Base-by-base conservation (phyloP, 2,329 filamentous ascomycete species). In the Corynespora cassiicola region DNA sequence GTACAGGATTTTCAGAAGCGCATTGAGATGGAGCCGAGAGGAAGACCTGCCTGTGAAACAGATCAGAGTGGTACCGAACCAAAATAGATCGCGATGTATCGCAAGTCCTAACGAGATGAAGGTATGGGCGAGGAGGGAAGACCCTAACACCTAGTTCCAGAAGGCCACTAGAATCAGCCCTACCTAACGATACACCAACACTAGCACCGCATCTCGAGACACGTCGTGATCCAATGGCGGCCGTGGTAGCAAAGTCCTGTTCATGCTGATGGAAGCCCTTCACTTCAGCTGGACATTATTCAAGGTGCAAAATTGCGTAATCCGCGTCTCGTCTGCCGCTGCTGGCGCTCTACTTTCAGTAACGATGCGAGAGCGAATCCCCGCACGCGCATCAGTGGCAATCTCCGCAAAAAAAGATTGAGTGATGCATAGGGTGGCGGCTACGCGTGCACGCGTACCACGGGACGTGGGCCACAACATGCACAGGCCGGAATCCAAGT, bases 91-190 rank as follows among this genome's bases (percentile, higher is more conserved):
- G 16, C 22, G 21, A 36, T 27, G 15, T 24, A 20, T 26, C 17
- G 32, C 27, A 15, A 28, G 5, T 21, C 16, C 17, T 40, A 45
- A 32, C 31, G 36, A 40, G 28, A 39, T 45, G 32, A 40, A 37
- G 42, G 22, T 29, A 40, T 37, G 31, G 42, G 42, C 42, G 42
- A 45, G 42, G 31, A 31, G 37, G 36, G 11, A 10, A 12, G 12
- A n/a, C n/a, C n/a, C n/a, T n/a, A n/a, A n/a, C n/a, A n/a, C n/a
- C n/a, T n/a, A n/a, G n/a, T n/a, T n/a, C n/a, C n/a, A n/a, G n/a
- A n/a, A n/a, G n/a, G n/a, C n/a, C n/a, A 10, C 22, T 45, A 45
- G 32, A 31, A 29, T 31, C 39, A 27, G 21, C 24, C 32, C 26
- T 23, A 30, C 20, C 32, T 29, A 29, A 31, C 21, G 15, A 27